phyloP scores from a whole-genome alignment of 768 basidiomycete genomes.

The Naganishia vaughanmartiniae region DNA sequence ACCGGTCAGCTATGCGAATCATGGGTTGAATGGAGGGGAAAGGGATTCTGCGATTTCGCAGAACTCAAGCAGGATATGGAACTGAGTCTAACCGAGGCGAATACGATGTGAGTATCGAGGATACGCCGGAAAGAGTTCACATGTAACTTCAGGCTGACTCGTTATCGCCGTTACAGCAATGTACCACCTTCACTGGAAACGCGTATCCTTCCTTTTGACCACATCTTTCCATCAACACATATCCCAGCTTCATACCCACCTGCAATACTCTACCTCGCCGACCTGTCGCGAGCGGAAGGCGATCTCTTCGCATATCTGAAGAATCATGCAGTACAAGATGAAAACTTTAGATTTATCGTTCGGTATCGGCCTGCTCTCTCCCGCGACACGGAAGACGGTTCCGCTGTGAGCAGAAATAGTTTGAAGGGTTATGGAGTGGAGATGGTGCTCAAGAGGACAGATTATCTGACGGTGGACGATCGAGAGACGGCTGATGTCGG shows the following conservation, averaged over 20 bases:
- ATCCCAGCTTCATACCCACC: slow-evolving; percentile 61
- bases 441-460: slow-evolving; percentile 92
- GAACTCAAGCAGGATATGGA: slow-evolving; percentile 46
- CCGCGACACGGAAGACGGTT: slow-evolving; percentile 27
- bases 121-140: not conserved
- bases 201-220: slow-evolving; percentile 68
- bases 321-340: slow-evolving; percentile 56
- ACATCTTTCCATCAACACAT: slow-evolving; percentile 55
- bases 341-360: slow-evolving; percentile 69
- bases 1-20: slow-evolving; percentile 37
- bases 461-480: slow-evolving; percentile 92
- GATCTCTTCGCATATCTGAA: slow-evolving; percentile 67
- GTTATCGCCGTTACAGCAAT: not conserved
- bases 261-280: slow-evolving; percentile 74
- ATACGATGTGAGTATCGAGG: slow-evolving; percentile 31
- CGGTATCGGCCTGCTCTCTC: slow-evolving; percentile 62
- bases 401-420: slow-evolving; percentile 40
- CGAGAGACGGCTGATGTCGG: slow-evolving; percentile 52
- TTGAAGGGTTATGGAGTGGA: slow-evolving; percentile 89
- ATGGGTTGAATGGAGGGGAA: slow-evolving; percentile 51
- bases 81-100: slow-evolving; percentile 36
- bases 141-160: not conserved
- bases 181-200: slow-evolving; percentile 15
- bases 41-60: slow-evolving; percentile 44
- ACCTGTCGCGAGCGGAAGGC: slow-evolving; percentile 66